phyloP scores from a whole-genome alignment of 2,329 filamentous ascomycete genomes.

The Fusarium incarnatum region DNA sequence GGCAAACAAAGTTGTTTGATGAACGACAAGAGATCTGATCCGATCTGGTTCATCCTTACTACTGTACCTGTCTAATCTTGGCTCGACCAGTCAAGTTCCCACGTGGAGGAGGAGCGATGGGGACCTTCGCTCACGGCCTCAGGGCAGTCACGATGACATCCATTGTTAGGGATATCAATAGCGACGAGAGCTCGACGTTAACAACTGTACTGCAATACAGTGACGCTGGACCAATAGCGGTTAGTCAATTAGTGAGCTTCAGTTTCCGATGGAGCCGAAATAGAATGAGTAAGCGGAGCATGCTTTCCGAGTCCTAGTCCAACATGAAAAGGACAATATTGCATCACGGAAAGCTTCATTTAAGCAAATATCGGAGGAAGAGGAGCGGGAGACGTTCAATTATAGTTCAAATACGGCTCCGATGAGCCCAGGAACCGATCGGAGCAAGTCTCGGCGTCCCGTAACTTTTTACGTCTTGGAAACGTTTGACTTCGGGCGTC shows the following conservation, averaged over 20 bases:
- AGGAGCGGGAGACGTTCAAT: constrained; percentile 35
- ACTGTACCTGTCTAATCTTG: not conserved
- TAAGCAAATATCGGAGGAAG: not conserved
- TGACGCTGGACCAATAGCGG: constrained; percentile 8
- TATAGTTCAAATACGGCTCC: constrained; percentile 32
- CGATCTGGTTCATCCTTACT: not conserved
- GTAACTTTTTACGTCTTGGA: constrained; percentile 4
- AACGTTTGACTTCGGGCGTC: constrained; percentile 37
- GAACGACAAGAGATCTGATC: constrained; percentile 1
- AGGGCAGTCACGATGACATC: not conserved
- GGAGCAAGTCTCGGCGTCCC: constrained; percentile 23
- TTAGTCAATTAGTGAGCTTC: constrained; percentile 12
- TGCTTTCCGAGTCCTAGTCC: constrained; percentile 8
- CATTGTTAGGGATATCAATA: not conserved
- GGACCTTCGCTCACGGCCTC: not conserved
- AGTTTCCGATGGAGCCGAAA: constrained; percentile 13
- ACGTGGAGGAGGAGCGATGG: constrained; percentile 26
- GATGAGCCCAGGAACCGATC: constrained; percentile 25
- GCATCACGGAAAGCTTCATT: not conserved
- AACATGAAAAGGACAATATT: not conserved
- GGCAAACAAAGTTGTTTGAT: constrained; percentile 16
- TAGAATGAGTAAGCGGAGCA: constrained; percentile 14
- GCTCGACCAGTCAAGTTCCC: constrained; percentile 21
- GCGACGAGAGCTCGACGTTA: not conserved
- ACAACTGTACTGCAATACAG: constrained; percentile 24